Percentiles rank a stretch among this genome's conserved stretches.
phyloP scores from a whole-genome alignment of 2,329 filamentous ascomycete genomes.

The Rutstroemia sp. region DNA sequence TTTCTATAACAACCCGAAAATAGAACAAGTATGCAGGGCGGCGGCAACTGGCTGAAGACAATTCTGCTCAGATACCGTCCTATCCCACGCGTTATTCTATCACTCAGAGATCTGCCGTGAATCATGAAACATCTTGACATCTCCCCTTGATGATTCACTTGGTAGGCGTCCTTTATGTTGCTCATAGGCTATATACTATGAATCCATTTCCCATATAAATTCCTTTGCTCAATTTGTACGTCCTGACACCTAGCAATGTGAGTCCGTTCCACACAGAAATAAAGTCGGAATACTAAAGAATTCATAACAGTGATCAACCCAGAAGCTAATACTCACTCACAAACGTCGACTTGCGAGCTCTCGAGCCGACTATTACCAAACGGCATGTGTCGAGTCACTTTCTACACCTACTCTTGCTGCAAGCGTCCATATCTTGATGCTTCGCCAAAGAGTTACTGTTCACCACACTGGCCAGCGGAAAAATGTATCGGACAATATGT shows the following conservation, averaged over 20 bases:
- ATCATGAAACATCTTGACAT: constrained; percentile 4
- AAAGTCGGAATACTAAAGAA: too few relatives aligned
- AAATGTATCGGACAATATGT: constrained; percentile 15
- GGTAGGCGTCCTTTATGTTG: neutral
- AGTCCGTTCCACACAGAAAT: too few relatives aligned
- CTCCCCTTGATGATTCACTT: constrained; percentile 3
- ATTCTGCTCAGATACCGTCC: neutral
- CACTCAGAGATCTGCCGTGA: neutral
- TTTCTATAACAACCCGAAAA: too few relatives aligned
- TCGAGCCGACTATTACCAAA: neutral
- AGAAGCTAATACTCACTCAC: neutral
- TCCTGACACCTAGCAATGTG: neutral
- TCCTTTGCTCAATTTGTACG: neutral
- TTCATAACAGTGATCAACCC: too few relatives aligned
- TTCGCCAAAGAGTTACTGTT: constrained; percentile 15
- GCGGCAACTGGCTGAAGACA: neutral
- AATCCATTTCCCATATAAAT: neutral
- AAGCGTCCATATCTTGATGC: constrained; percentile 20
- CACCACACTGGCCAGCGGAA: constrained; percentile 19
- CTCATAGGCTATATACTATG: constrained; percentile 1
- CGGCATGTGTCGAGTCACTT: constrained; percentile 23
- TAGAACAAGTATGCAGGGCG: too few relatives aligned
- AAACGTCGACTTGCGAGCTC: neutral
- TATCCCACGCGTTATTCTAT: neutral
- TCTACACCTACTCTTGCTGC: constrained; percentile 23